Evolutionary conservation across 2,329 filamentous ascomycete genomes (phyloP).

Genomic region (Cercospora janseana): DNA sequence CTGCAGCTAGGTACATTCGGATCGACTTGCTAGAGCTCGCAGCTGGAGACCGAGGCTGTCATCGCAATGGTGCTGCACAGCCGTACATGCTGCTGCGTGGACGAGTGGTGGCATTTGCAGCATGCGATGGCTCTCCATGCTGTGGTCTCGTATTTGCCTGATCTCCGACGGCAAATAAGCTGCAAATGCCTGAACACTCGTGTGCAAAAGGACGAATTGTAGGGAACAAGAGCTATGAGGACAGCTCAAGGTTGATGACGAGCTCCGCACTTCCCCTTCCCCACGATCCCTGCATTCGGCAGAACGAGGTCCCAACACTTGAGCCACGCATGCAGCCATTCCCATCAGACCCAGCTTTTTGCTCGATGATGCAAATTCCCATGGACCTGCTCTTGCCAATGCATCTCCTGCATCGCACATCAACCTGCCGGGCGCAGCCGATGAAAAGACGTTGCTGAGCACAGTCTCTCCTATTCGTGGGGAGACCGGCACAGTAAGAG

Average conservation of each 20-base stretch:
- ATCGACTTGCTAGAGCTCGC: background rate
- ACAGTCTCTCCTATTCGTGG: background rate
- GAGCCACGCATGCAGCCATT: conserved; percentile 4
- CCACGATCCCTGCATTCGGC: conserved; percentile 5
- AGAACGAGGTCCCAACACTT: background rate
- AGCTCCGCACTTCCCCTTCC: conserved; percentile 1
- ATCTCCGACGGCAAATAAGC: too few relatives aligned
- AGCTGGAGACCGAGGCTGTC: background rate
- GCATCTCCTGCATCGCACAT: background rate
- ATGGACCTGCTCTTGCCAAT: background rate
- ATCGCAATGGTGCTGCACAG: too few relatives aligned
- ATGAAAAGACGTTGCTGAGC: conserved; percentile 2
- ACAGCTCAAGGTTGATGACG: conserved; percentile 3
- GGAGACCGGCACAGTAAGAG: too few relatives aligned
- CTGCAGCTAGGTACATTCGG: background rate
- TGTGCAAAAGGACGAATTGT: background rate
- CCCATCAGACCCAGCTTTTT: conserved; percentile 1
- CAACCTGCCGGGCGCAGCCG: background rate
- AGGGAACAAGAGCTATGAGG: background rate
- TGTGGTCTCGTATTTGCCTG: too few relatives aligned
- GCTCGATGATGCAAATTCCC: conserved; percentile 1
- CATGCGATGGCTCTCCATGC: background rate
- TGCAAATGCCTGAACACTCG: too few relatives aligned
- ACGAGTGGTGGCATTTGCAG: too few relatives aligned
- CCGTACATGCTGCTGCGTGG: too few relatives aligned